phyloP scores from a whole-genome alignment of 345 rosid genomes.

The Populus pruinosa region DNA sequence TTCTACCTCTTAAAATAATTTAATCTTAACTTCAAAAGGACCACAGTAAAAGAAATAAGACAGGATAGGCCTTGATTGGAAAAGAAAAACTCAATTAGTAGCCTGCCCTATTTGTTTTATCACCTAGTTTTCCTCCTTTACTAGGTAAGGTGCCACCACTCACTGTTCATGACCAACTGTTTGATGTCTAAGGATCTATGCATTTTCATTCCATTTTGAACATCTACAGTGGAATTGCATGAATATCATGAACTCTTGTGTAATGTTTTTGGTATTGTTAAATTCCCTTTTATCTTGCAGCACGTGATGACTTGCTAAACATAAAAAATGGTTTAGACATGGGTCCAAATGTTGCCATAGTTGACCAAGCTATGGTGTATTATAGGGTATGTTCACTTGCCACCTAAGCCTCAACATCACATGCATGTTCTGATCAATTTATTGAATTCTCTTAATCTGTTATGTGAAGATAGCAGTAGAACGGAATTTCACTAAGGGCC shows the following conservation, averaged over 20 bases:
- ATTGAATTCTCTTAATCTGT: constrained; percentile 9
- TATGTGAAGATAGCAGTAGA: constrained; percentile 67
- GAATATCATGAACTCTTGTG: not conserved
- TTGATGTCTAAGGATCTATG: not conserved
- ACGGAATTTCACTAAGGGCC: constrained; percentile 72
- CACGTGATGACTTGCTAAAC: constrained; percentile 48
- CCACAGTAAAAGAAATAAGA: not conserved
- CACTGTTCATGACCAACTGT: not conserved
- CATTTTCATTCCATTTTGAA: not conserved
- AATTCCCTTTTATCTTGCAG: constrained; percentile 30
- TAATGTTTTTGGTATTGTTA: not conserved
- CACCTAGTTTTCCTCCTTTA: not conserved
- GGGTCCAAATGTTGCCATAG: constrained; percentile 57
- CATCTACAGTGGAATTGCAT: not conserved
- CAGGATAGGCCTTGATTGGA: not conserved
- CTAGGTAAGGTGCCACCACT: not conserved
- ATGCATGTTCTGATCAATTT: not conserved
- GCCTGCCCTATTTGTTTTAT: not conserved
- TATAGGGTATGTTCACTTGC: constrained; percentile 51
- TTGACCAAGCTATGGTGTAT: constrained; percentile 49
- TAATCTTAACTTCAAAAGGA: not conserved
- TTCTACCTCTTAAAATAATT: not conserved
- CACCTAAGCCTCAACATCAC: not conserved
- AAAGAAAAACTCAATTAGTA: not conserved
- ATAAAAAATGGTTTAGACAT: constrained; percentile 55